Evolutionary conservation across 768 basidiomycete genomes (phyloP).

Genomic region (Hericium alpestre): DNA sequence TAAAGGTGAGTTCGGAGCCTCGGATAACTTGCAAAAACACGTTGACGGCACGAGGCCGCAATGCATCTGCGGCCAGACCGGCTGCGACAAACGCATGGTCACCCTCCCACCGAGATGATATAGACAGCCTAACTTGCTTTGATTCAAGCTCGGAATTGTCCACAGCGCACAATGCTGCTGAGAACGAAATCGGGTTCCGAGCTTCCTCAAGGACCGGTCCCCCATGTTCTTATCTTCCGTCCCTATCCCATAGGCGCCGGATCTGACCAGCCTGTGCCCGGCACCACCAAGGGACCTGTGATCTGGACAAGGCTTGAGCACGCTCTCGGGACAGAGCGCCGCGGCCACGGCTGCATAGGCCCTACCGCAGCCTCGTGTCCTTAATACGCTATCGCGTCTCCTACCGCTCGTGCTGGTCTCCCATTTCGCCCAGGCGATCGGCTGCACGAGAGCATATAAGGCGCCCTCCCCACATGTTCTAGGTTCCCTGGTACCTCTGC

Average conservation of each 20-base stretch:
- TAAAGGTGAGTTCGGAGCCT: not conserved
- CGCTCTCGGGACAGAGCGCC: constrained; percentile 4
- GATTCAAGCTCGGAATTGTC: not conserved
- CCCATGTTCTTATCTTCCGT: constrained; percentile 1
- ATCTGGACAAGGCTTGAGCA: not conserved
- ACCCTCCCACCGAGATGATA: not conserved
- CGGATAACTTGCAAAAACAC: not conserved
- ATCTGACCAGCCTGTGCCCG: not conserved
- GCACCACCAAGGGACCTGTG: not conserved
- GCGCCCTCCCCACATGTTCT: constrained; percentile 6
- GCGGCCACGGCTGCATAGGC: constrained; percentile 1
- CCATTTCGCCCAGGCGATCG: constrained; percentile 12
- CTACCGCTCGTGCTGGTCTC: constrained; percentile 4
- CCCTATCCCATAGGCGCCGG: not conserved
- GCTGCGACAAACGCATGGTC: not conserved
- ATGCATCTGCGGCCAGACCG: not conserved
- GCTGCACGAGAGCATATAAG: constrained; percentile 10
- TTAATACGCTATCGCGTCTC: constrained; percentile 4
- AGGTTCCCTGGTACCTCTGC: constrained; percentile 9
- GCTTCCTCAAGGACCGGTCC: not conserved
- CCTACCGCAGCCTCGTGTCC: constrained; percentile 11
- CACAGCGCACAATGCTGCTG: constrained; percentile 1
- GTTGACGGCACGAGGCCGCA: not conserved
- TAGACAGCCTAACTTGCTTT: not conserved
- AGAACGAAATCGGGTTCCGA: constrained; percentile 10